Evolutionary conservation across 306 rosid genomes (phyloP).

Genomic region (Glycyrrhiza uralensis): DNA sequence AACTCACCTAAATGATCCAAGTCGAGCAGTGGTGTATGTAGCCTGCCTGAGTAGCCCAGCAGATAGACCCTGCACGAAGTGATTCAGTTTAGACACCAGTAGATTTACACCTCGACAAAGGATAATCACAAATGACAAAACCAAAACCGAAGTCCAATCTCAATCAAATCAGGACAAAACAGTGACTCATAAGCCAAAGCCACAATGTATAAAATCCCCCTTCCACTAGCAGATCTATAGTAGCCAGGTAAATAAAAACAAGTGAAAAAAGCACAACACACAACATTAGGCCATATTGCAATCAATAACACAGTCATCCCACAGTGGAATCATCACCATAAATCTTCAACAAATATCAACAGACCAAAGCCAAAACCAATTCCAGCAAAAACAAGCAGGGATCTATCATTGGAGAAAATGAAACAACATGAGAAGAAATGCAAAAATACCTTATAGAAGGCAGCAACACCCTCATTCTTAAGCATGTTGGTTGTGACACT

Average conservation of each 20-base stretch:
- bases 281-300: neutral
- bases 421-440: conserved; percentile 8
- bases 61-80: conserved; percentile 74
- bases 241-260: neutral
- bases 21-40: conserved; percentile 96
- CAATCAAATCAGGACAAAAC: neutral
- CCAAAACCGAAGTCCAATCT: neutral
- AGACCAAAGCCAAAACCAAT: neutral
- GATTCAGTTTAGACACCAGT: conserved; percentile 21
- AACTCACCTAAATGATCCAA: conserved; percentile 89
- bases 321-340: conserved; percentile 4
- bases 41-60: conserved; percentile 98
- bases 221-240: conserved; percentile 24
- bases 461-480: conserved; percentile 80
- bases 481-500: conserved; percentile 72
- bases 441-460: conserved; percentile 79
- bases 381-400: conserved; percentile 1
- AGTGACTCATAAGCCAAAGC: neutral
- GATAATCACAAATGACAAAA: neutral
- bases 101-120: neutral
- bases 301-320: neutral
- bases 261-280: neutral
- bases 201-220: neutral
- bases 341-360: neutral
- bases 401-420: conserved; percentile 1